Base-by-base conservation (phyloP, 176 grass and related monocot genomes). In the Triticum monococcum region DNA sequence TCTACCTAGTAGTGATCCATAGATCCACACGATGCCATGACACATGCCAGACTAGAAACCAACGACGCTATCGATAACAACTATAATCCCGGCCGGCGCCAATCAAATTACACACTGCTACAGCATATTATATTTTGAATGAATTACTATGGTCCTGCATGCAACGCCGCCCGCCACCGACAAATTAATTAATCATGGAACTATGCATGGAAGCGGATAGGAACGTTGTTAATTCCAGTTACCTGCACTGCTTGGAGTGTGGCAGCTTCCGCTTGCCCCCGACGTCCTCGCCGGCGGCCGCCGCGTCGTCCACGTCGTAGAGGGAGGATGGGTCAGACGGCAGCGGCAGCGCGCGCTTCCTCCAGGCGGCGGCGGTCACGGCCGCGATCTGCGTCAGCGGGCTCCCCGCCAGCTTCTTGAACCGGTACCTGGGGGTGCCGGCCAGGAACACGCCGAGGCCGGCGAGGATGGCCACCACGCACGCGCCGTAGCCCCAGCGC, bases 401-500 rank as follows among this genome's bases (percentile, higher is more conserved):
- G 77, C 77, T 82, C 5, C 91, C 88, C 12, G 59, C 77, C 85
- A 93, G 81, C 85, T 87, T 89, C 88, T 93, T 93, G 88, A 93
- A 90, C 1, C 88, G 84, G 88, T 90, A 93, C 52, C 64, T 81
- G 3, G 14, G 10, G 0, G 88, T 93, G 71, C 91, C 85, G 24
- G 69, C 45, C 3, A 93, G 81, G 78, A 93, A 93, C 5, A 93
- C 64, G 46, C 17, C 11, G 9, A 93, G 87, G 1, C 88, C 91
- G 2, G 6, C 2, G 2, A 81, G 23, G 85, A 87, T 91, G 40
- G 72, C 79, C 0, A 2, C 88, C 1, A 87, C 83, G 81, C 91
- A 95, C 7, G 69, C 56, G 52, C 93, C 88, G 59, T 90, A 93
- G 2, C 91, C 93, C 81, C 85, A 87, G 2, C 54, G 82, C 12